Base-by-base conservation (phyloP, 2,329 filamentous ascomycete genomes). In the Cercospora sp. region DNA sequence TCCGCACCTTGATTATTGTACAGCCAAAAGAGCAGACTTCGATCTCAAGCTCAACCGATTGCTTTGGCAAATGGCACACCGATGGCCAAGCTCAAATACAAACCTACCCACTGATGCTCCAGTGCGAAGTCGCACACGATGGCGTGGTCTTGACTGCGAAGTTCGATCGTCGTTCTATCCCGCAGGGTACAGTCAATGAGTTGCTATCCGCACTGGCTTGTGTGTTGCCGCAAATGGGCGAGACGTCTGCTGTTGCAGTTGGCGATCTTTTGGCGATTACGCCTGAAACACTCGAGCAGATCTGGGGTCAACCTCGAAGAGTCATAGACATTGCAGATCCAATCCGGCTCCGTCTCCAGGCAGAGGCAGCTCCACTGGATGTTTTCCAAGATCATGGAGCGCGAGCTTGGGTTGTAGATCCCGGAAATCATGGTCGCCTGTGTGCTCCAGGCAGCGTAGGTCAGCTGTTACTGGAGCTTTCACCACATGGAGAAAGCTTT, bases 41-140 rank as follows among this genome's bases (percentile, higher is more conserved):
- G 16, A n/a, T 49, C 10, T 9, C 43, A n/a, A 49, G n/a, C 43
- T 18, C n/a, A 18, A 8, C 74, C 73, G 3, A 66, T 81, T 49
- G 69, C 77, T 58, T 49, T 83, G 40, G 61, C 40, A 18, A 32
- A 32, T 34, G 43, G 43, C 43, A 49, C 8, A 9, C 8, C 43
- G 16, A 49, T 3, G 43, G 43, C 16, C 16, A 49, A 49, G 43
- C 43, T 49, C 43, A 49, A 49, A 49, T 49, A 49, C n/a, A n/a
- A 9, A 49, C 43, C 16, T 49, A 49, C n/a, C 43, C 43, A 18
- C 18, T 49, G n/a, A 49, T 49, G 43, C 43, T 49, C 8, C 43
- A 49, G n/a, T 49, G 43, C n/a, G 43, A 49, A 18, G 16, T 18
- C 8, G n/a, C 43, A 49, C 16, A n/a, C 3, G 43, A 18, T 49